Conservation (phyloP, 257 asterid species). For the Solanum ahanhuiri region DNA sequence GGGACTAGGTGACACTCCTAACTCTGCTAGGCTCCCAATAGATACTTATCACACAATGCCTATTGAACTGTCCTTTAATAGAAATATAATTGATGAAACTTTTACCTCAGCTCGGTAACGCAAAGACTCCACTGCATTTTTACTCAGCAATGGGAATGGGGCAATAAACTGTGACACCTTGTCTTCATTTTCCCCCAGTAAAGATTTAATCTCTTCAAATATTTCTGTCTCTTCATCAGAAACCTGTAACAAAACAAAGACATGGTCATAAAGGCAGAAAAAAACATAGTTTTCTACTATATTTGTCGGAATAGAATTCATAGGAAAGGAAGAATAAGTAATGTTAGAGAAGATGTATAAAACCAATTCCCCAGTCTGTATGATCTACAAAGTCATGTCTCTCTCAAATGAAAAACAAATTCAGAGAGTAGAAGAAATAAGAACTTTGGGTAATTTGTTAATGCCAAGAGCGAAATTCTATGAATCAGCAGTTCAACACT, state of each 20-base stretch:
- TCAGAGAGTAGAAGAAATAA: not conserved
- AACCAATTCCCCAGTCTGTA: not conserved
- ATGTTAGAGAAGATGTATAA: not conserved
- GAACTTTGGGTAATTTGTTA: not conserved
- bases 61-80: not conserved
- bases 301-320: not conserved
- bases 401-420: not conserved
- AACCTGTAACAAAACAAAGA: constrained; percentile 36
- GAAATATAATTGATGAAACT: not conserved
- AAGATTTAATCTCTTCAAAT: constrained; percentile 66
- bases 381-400: not conserved
- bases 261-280: not conserved
- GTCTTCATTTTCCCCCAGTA: constrained; percentile 59
- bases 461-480: not conserved
- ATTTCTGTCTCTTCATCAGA: constrained; percentile 60
- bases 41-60: not conserved
- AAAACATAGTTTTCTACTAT: not conserved
- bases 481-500: not conserved
- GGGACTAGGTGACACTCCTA: not conserved
- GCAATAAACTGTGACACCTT: constrained; percentile 64
- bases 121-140: constrained; percentile 83
- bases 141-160: constrained; percentile 77
- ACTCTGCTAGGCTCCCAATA: not conserved
- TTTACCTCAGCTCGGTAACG: constrained; percentile 96
- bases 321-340: not conserved